Conservation (phyloP, 805 yeast species). For the Candida boleticola region DNA sequence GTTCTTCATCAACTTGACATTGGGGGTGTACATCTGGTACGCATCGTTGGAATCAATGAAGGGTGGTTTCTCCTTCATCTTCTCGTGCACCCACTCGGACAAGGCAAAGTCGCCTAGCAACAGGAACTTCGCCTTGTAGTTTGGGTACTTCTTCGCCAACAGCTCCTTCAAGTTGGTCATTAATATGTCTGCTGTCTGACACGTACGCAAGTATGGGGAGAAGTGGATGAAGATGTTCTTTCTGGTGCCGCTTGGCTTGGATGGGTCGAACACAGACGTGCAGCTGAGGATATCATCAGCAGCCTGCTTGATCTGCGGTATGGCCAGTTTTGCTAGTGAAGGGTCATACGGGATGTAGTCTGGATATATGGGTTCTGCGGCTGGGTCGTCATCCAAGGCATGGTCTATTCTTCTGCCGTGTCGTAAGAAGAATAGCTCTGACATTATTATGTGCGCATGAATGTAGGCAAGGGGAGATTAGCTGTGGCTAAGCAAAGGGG, state of each 20-base stretch:
- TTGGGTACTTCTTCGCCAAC: conserved; percentile 22
- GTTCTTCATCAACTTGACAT: conserved; percentile 34
- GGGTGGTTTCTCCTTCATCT: conserved; percentile 42
- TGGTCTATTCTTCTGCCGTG: conserved; percentile 44
- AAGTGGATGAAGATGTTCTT: conserved; percentile 39
- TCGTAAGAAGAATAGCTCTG: conserved; percentile 43
- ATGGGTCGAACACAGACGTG: conserved; percentile 19
- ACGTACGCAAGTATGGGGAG: conserved; percentile 42
- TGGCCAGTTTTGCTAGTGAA: conserved; percentile 29
- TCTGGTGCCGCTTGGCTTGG: conserved; percentile 15
- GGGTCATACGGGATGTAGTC: conserved; percentile 37
- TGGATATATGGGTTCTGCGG: conserved; percentile 23
- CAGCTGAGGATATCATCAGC: conserved; percentile 26
- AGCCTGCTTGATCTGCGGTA: conserved; percentile 23
- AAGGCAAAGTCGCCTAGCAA: conserved; percentile 44
- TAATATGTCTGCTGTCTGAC: conserved; percentile 42
- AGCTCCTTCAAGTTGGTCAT: conserved; percentile 25
- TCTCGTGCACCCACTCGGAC: conserved; percentile 46
- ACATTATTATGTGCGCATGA: conserved; percentile 17
- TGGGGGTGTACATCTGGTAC: conserved; percentile 45
- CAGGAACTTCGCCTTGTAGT: conserved; percentile 33
- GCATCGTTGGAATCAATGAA: conserved; percentile 43
- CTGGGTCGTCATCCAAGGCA: conserved; percentile 21
- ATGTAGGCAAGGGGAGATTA: not conserved
- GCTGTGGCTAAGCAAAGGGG: too few species aligned